Evolutionary conservation across 768 basidiomycete genomes (phyloP).

Genomic region (Leccinum rimulosum): DNA sequence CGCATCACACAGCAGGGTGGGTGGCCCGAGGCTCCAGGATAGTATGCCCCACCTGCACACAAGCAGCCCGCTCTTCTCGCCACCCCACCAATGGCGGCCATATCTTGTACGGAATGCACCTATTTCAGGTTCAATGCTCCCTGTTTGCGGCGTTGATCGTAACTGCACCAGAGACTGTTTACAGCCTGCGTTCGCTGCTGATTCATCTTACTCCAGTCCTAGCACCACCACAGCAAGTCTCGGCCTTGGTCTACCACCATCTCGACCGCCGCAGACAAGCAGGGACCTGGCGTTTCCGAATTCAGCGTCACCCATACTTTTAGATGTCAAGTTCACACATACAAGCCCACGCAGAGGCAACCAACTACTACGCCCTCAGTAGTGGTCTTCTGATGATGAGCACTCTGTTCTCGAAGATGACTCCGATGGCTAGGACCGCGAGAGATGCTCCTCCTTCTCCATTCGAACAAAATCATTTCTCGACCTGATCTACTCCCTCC

Average conservation of each 20-base stretch:
- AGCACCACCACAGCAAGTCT: too few relatives aligned
- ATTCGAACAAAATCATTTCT: slow-evolving; percentile 93
- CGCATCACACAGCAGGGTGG: slow-evolving; percentile 65
- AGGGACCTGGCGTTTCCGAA: too few relatives aligned
- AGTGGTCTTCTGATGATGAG: slow-evolving; percentile 63
- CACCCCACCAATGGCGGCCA: slow-evolving; percentile 33
- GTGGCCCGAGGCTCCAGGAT: slow-evolving; percentile 31
- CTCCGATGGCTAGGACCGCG: slow-evolving; percentile 70
- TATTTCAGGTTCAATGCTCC: slow-evolving; percentile 48
- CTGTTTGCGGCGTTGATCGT: slow-evolving; percentile 68
- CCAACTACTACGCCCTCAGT: slow-evolving; percentile 34
- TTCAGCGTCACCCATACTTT: slow-evolving; percentile 64
- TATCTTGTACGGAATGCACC: slow-evolving; percentile 59
- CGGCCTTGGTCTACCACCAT: too few relatives aligned
- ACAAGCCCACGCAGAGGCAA: slow-evolving; percentile 47
- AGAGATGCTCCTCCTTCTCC: slow-evolving; percentile 73
- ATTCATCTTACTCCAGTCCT: too few relatives aligned
- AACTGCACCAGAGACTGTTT: slow-evolving; percentile 53
- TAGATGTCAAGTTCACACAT: slow-evolving; percentile 40
- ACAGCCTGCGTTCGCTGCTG: slow-evolving; percentile 26
- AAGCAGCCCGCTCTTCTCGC: too few relatives aligned
- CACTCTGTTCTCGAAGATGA: slow-evolving; percentile 87
- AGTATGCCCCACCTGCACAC: neutral
- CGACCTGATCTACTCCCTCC: slow-evolving; percentile 88
- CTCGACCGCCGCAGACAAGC: too few relatives aligned